Conservation (phyloP, 768 basidiomycete genomes). For the Arthromyces matolae region DNA sequence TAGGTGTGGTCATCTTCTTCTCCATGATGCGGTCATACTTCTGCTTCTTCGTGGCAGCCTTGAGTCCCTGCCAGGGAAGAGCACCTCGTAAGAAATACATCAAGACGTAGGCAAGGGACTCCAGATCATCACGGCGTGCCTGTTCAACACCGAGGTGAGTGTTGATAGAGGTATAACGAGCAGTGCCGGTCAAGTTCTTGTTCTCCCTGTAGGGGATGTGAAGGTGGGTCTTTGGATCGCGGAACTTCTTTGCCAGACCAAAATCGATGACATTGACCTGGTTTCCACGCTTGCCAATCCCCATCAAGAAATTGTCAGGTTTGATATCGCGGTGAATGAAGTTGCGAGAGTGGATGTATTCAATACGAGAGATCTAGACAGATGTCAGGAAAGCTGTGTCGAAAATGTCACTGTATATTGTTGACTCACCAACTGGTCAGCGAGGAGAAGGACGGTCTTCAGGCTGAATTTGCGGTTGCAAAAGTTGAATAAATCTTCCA, state of each 20-base stretch:
- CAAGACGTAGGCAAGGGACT: conserved; percentile 96
- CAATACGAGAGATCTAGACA: conserved; percentile 89
- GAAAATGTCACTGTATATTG: conserved; percentile 16
- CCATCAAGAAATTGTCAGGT: conserved; percentile 99
- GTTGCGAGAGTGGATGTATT: conserved; percentile 99
- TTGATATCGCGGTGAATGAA: conserved; percentile 98
- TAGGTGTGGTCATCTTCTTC: conserved; percentile 99
- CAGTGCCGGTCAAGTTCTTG: conserved; percentile 99
- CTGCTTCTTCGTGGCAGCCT: conserved; percentile 99
- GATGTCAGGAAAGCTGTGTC: conserved; percentile 17
- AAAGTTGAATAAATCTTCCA: conserved; percentile 91
- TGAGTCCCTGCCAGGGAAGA: conserved; percentile 98
- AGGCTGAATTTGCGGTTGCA: conserved; percentile 97
- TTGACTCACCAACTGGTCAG: conserved; percentile 85
- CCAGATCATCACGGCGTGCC: conserved; percentile 95
- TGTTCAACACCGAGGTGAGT: conserved; percentile 98
- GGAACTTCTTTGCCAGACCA: conserved; percentile 98
- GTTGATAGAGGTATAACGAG: conserved; percentile 99
- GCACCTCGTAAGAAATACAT: conserved; percentile 99
- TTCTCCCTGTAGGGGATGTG: conserved; percentile 99
- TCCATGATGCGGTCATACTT: conserved; percentile 99
- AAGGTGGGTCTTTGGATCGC: conserved; percentile 98
- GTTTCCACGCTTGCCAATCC: conserved; percentile 98
- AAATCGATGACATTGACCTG: conserved; percentile 99
- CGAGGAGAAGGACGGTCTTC: conserved; percentile 94